A percentile compares a stretch with the other conserved stretches of the same genome.
Conservation (phyloP, 2,329 filamentous ascomycete genomes). For the Leptographium radiaticola region DNA sequence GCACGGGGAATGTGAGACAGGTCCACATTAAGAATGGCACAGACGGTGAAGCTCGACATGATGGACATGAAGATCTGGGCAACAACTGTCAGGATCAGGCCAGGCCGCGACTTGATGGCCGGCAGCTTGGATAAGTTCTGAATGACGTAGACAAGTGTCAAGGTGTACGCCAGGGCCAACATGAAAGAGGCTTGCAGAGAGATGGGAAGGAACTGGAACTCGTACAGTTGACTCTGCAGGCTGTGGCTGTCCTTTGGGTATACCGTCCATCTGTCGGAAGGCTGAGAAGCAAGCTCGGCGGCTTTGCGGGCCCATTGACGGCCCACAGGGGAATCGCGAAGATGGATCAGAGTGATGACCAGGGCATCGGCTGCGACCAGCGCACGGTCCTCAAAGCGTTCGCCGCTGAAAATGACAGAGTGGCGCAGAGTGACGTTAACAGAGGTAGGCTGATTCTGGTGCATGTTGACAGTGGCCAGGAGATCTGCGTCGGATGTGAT, state of each 20-base stretch:
- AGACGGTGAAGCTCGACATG: constrained; percentile 68
- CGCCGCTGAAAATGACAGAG: constrained; percentile 73
- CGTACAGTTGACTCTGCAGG: constrained; percentile 50
- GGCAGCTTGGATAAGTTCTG: constrained; percentile 54
- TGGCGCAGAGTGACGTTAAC: constrained; percentile 64
- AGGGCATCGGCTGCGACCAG: constrained; percentile 63
- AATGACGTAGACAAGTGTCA: constrained; percentile 52
- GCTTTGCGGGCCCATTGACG: constrained; percentile 51
- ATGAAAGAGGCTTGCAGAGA: constrained; percentile 51
- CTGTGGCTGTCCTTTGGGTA: constrained; percentile 47
- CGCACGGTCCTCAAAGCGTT: constrained; percentile 54
- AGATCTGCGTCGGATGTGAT: constrained; percentile 51
- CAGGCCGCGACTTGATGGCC: constrained; percentile 63
- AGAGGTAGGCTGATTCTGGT: constrained; percentile 46
- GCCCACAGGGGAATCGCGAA: constrained; percentile 49
- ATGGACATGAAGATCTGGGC: constrained; percentile 60
- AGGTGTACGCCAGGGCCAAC: constrained; percentile 50
- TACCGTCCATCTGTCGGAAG: constrained; percentile 46
- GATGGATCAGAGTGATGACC: constrained; percentile 64
- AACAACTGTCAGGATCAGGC: constrained; percentile 57
- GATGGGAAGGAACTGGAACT: constrained; percentile 67
- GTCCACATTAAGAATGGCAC: constrained; percentile 62
- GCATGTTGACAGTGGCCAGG: constrained; percentile 55
- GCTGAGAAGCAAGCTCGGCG: constrained; percentile 33
- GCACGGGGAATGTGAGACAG: constrained; percentile 61